These are phyloP conservation scores for Lactarius evosmus DNA, from an alignment of 768 basidiomycete genomes.

Conservation along the genomic window DNA sequence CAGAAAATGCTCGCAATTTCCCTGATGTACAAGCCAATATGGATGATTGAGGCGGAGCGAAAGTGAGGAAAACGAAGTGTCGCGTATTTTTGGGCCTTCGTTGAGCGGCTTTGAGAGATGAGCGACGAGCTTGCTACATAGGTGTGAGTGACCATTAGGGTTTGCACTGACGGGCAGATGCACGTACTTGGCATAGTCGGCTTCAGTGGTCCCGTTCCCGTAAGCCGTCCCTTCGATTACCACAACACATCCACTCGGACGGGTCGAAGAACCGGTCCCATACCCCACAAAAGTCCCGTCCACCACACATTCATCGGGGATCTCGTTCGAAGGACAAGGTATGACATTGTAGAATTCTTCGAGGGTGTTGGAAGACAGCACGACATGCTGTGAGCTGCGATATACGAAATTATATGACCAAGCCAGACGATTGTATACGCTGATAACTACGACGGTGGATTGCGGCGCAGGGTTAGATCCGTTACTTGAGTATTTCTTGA, in stretches of 20 bases:
- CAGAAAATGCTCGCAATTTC: constrained; percentile 79
- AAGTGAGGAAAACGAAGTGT: constrained; percentile 53
- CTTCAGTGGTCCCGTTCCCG: constrained; percentile 45
- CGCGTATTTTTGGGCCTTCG: constrained; percentile 40
- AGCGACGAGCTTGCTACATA: constrained; percentile 47
- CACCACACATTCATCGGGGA: constrained; percentile 42
- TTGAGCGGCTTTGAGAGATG: constrained; percentile 38
- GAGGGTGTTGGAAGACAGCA: constrained; percentile 71
- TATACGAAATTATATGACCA: constrained; percentile 60
- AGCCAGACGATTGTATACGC: constrained; percentile 55
- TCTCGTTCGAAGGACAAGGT: constrained; percentile 59
- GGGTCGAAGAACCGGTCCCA: constrained; percentile 25
- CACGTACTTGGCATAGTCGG: constrained; percentile 61
- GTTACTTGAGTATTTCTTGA: constrained; percentile 14
- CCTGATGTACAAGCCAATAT: constrained; percentile 78
- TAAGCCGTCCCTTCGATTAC: constrained; percentile 60
- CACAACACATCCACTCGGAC: constrained; percentile 46
- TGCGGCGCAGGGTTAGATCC: constrained; percentile 25
- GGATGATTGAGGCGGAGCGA: constrained; percentile 65
- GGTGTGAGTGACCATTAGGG: constrained; percentile 8
- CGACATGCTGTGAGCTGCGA: constrained; percentile 64
- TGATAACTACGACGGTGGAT: constrained; percentile 55
- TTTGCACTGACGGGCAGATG: constrained; percentile 5
- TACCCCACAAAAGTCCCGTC: constrained; percentile 38
- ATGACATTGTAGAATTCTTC: constrained; percentile 57